Percentiles rank a stretch among this genome's conserved stretches.
phyloP scores from a whole-genome alignment of 257 asterid species.

The Petunia secreta region DNA sequence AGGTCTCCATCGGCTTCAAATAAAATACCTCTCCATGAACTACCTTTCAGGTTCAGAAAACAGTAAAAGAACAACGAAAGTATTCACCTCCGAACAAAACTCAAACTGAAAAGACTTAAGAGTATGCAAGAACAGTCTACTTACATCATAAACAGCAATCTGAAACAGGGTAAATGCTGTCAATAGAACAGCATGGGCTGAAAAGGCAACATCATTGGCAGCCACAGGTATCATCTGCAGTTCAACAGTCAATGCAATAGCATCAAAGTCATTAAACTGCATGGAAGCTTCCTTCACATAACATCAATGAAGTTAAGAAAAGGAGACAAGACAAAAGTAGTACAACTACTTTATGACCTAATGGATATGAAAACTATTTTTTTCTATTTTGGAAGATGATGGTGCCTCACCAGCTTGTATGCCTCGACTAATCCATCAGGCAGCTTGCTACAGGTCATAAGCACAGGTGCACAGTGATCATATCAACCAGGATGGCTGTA shows the following conservation, averaged over 20 bases:
- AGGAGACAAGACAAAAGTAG: neutral
- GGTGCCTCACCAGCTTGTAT: neutral
- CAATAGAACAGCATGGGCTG: conserved; percentile 85
- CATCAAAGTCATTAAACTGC: neutral
- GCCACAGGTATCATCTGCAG: conserved; percentile 98
- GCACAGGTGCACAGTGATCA: neutral
- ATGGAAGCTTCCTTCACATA: neutral
- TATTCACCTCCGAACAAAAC: neutral
- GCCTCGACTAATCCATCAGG: neutral
- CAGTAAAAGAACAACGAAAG: neutral
- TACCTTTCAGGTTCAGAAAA: neutral
- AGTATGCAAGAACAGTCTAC: conserved; percentile 22
- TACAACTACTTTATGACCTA: neutral
- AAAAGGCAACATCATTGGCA: conserved; percentile 95
- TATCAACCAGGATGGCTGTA: neutral
- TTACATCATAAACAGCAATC: conserved; percentile 73
- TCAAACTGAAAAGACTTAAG: neutral
- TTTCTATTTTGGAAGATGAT: neutral
- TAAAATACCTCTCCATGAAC: neutral
- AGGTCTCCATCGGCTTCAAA: conserved; percentile 1
- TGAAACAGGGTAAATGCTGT: conserved; percentile 75
- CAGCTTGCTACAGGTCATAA: neutral
- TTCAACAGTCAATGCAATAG: neutral
- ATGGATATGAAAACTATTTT: neutral
- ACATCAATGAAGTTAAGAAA: neutral